Evolutionary conservation across 768 basidiomycete genomes (phyloP).

Genomic region (Russula brevipes): DNA sequence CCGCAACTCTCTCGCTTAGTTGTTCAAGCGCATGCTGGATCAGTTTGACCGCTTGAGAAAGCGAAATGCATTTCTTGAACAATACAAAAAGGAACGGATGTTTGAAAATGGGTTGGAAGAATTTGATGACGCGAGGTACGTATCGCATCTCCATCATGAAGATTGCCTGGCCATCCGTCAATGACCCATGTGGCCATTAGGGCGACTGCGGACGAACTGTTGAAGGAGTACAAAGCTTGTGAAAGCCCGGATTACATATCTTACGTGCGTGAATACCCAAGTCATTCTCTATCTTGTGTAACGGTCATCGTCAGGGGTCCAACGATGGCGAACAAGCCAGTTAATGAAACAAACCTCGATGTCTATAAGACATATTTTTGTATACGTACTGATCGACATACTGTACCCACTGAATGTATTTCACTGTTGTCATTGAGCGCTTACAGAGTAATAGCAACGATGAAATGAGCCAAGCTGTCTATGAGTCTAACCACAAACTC

Average conservation of each 20-base stretch:
- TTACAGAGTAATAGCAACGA: conserved; percentile 2
- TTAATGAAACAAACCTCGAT: background rate
- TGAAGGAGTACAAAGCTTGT: conserved; percentile 94
- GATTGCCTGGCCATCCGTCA: background rate
- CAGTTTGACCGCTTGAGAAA: conserved; percentile 86
- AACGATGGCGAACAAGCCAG: conserved; percentile 20
- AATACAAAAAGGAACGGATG: conserved; percentile 96
- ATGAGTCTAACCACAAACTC: conserved; percentile 24
- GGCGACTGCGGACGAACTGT: conserved; percentile 77
- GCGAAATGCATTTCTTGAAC: conserved; percentile 92
- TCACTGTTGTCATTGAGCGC: conserved; percentile 3
- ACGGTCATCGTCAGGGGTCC: conserved; percentile 15
- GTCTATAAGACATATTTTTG: background rate
- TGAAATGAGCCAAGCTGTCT: conserved; percentile 14
- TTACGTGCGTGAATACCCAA: conserved; percentile 49
- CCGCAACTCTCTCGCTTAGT: conserved; percentile 37
- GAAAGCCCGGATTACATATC: conserved; percentile 93
- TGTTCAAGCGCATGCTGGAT: conserved; percentile 94
- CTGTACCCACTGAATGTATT: conserved; percentile 22
- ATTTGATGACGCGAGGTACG: conserved; percentile 94
- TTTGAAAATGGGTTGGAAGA: conserved; percentile 92
- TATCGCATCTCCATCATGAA: background rate
- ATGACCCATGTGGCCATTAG: conserved; percentile 35
- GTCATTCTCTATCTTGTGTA: background rate
- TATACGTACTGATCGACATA: conserved; percentile 9